Percentiles rank a stretch among this genome's conserved stretches.
phyloP scores from a whole-genome alignment of 2,329 filamentous ascomycete genomes.

The Sclerotinia borealis region DNA sequence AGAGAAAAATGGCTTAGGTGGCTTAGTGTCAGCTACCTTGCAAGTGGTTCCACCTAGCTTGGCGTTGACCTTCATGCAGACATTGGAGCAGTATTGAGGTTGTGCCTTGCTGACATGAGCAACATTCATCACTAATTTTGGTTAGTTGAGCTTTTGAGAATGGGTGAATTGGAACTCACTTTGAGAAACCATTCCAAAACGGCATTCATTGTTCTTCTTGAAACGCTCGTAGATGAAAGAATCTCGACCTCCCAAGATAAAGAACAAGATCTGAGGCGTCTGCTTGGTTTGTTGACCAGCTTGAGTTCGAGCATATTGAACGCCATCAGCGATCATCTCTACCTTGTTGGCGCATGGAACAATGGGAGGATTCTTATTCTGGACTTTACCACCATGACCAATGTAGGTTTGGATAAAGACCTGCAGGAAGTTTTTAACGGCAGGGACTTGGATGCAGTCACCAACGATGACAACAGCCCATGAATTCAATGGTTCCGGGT shows the following conservation, averaged over 20 bases:
- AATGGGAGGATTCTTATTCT: slow-evolving; percentile 41
- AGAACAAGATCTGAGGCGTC: slow-evolving; percentile 68
- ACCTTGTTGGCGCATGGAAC: slow-evolving; percentile 14
- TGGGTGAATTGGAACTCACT: slow-evolving; percentile 26
- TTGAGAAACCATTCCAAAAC: slow-evolving; percentile 77
- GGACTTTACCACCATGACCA: slow-evolving; percentile 54
- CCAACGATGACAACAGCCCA: slow-evolving; percentile 73
- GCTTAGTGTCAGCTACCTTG: slow-evolving; percentile 23
- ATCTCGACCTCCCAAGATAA: slow-evolving; percentile 68
- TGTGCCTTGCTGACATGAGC: slow-evolving; percentile 63
- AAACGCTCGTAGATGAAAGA: slow-evolving; percentile 70
- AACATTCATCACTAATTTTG: slow-evolving; percentile 56
- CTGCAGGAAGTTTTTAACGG: slow-evolving; percentile 47
- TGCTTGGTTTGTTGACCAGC: slow-evolving; percentile 19
- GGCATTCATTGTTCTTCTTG: slow-evolving; percentile 85
- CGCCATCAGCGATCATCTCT: slow-evolving; percentile 16
- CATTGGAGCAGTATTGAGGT: slow-evolving; percentile 85
- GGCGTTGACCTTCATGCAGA: slow-evolving; percentile 93
- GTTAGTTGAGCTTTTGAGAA: neutral
- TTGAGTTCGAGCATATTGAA: slow-evolving; percentile 13
- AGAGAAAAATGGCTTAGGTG: slow-evolving; percentile 36
- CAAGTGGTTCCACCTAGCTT: slow-evolving; percentile 84
- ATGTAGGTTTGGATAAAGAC: slow-evolving; percentile 57
- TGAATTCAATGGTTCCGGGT: slow-evolving; percentile 53
- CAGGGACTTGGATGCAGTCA: slow-evolving; percentile 43